Percentiles rank a stretch among this genome's conserved stretches.
Evolutionary conservation across 441 rosid genomes (phyloP).

Genomic region (Kokia cookei): DNA sequence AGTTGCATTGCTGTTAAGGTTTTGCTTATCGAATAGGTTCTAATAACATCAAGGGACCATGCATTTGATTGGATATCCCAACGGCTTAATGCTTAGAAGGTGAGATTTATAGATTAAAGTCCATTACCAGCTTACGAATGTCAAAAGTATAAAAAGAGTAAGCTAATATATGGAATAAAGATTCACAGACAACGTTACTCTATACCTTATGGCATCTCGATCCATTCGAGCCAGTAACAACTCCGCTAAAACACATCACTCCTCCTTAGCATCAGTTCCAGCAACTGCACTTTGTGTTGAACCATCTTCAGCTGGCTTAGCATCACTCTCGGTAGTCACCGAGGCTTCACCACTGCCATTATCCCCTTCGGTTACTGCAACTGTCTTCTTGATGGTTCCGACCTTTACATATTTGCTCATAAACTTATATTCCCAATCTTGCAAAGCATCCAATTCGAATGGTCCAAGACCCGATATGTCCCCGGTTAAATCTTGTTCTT

Average conservation of each 20-base stretch:
- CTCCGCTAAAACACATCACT: slow-evolving; percentile 3
- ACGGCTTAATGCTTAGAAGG: background rate
- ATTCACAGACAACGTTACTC: background rate
- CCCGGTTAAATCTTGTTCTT: slow-evolving; percentile 61
- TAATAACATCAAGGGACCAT: background rate
- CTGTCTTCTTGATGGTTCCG: slow-evolving; percentile 51
- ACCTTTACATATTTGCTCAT: slow-evolving; percentile 76
- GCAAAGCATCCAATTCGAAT: slow-evolving; percentile 71
- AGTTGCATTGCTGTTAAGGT: too few relatives aligned
- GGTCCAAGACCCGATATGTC: slow-evolving; percentile 72
- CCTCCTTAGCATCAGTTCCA: slow-evolving; percentile 26
- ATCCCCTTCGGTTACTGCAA: slow-evolving; percentile 39
- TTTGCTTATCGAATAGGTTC: background rate
- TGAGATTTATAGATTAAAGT: background rate
- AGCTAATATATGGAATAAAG: background rate
- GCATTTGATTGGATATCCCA: slow-evolving; percentile 7
- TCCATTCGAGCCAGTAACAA: background rate
- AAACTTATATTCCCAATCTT: slow-evolving; percentile 93
- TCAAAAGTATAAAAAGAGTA: background rate
- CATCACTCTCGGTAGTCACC: slow-evolving; percentile 33
- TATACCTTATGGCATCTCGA: background rate
- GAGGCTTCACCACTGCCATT: slow-evolving; percentile 32
- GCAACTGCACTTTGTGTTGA: slow-evolving; percentile 20
- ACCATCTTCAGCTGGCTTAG: slow-evolving; percentile 38
- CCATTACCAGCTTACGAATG: background rate